phyloP scores from a whole-genome alignment of 164 flowering plant genomes.

The Tinospora cordifolia region DNA sequence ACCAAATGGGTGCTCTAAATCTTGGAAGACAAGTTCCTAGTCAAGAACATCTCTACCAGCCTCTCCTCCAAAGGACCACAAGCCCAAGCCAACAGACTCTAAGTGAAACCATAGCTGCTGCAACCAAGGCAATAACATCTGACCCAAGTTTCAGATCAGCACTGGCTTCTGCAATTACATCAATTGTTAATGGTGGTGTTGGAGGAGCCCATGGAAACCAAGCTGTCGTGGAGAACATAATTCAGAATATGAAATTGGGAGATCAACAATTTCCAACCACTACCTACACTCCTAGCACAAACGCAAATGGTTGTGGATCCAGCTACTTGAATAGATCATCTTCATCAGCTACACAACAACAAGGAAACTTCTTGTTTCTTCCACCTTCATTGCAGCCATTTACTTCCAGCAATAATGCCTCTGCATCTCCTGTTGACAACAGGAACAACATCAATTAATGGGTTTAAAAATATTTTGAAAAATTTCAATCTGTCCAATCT shows the following conservation, averaged over 20 bases:
- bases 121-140: constrained; percentile 70
- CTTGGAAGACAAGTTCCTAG: constrained; percentile 22
- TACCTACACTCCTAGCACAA: constrained; percentile 19
- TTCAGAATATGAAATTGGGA: constrained; percentile 31
- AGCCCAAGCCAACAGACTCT: constrained; percentile 16
- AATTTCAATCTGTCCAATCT: neutral
- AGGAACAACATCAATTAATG: constrained; percentile 22
- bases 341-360: constrained; percentile 31
- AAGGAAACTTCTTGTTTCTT: constrained; percentile 32
- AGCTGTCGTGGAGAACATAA: constrained; percentile 20
- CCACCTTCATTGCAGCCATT: constrained; percentile 38
- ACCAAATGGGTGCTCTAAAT: constrained; percentile 26
- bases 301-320: constrained; percentile 36
- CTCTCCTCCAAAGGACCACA: constrained; percentile 32
- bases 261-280: constrained; percentile 23
- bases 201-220: constrained; percentile 18
- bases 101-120: constrained; percentile 50
- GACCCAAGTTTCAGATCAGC: constrained; percentile 78
- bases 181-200: constrained; percentile 39
- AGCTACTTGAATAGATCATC: constrained; percentile 36
- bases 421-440: constrained; percentile 24
- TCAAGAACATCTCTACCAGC: constrained; percentile 38
- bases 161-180: constrained; percentile 57
- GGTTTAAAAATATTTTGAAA: neutral
- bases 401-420: constrained; percentile 23